Evolutionary conservation across 768 basidiomycete genomes (phyloP).

Genomic region (Porphyrellus cyaneotinctus): DNA sequence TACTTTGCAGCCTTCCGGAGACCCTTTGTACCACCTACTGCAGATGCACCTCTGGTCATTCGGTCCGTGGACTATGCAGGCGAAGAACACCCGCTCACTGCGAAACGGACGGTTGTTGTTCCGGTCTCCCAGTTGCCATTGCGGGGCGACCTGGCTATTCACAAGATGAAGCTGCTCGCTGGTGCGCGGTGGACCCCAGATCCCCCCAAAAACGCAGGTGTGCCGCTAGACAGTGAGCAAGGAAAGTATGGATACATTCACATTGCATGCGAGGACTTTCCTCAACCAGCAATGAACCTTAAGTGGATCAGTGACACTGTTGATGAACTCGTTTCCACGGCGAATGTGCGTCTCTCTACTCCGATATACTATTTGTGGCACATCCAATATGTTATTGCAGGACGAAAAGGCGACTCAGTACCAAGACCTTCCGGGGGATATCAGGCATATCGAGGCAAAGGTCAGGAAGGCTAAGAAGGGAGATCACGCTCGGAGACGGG

Average conservation of each 20-base stretch:
- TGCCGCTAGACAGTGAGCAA: constrained; percentile 39
- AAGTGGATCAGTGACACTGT: constrained; percentile 92
- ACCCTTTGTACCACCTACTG: constrained; percentile 66
- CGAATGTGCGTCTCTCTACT: constrained; percentile 62
- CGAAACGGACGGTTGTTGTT: constrained; percentile 70
- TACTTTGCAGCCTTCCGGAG: constrained; percentile 66
- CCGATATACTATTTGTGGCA: constrained; percentile 2
- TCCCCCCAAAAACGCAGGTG: constrained; percentile 66
- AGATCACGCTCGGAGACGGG: constrained; percentile 56
- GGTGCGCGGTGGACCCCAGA: constrained; percentile 82
- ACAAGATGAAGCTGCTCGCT: constrained; percentile 86
- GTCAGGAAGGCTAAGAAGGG: constrained; percentile 69
- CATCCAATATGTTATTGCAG: constrained; percentile 19
- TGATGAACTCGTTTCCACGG: constrained; percentile 71
- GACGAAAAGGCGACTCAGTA: constrained; percentile 37
- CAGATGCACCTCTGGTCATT: constrained; percentile 57
- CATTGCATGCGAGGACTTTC: constrained; percentile 87
- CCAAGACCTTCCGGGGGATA: constrained; percentile 75
- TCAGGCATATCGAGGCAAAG: constrained; percentile 73
- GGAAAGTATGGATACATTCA: constrained; percentile 79
- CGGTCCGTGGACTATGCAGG: constrained; percentile 76
- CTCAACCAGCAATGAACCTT: constrained; percentile 78
- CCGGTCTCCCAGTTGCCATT: constrained; percentile 74
- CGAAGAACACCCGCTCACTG: constrained; percentile 65
- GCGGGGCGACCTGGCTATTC: constrained; percentile 55